phyloP scores from a whole-genome alignment of 495 filamentous ascomycete species.

The Neurospora tetrasperma region DNA sequence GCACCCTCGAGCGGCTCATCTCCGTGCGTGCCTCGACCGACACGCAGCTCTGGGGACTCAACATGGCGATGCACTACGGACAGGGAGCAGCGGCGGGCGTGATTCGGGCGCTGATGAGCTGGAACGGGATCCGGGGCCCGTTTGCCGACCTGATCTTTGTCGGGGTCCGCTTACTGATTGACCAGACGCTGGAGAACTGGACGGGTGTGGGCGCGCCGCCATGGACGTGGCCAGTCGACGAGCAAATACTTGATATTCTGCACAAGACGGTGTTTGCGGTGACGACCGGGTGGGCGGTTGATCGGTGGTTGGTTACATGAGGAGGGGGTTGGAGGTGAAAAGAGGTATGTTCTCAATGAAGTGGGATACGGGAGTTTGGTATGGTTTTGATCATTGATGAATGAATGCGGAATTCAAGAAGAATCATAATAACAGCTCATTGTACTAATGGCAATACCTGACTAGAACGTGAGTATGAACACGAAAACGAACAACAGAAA shows the following conservation, averaged over 20 bases:
- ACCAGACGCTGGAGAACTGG: slow-evolving; percentile 25
- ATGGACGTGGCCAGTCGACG: slow-evolving; percentile 22
- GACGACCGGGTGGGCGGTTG: slow-evolving; percentile 19
- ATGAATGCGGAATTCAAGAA: too few species aligned
- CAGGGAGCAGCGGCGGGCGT: slow-evolving; percentile 10
- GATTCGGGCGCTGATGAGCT: slow-evolving; percentile 16
- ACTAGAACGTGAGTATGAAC: not conserved
- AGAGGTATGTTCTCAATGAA: too few species aligned
- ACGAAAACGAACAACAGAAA: not conserved
- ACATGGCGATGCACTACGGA: slow-evolving; percentile 20
- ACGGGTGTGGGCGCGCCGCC: slow-evolving; percentile 17
- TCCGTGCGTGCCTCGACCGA: not conserved
- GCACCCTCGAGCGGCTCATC: slow-evolving; percentile 7
- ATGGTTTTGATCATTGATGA: too few species aligned
- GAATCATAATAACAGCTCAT: too few species aligned
- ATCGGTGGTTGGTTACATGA: slow-evolving; percentile 12
- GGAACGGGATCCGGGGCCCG: slow-evolving; percentile 22
- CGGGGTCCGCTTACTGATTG: slow-evolving; percentile 18
- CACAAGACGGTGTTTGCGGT: slow-evolving; percentile 24
- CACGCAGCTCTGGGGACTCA: slow-evolving; percentile 6
- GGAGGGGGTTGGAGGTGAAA: too few species aligned
- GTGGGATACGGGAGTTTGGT: too few species aligned
- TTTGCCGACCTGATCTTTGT: slow-evolving; percentile 24
- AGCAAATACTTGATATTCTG: slow-evolving; percentile 23
- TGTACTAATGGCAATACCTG: not conserved